Percentiles rank a stretch among this genome's conserved stretches.
Conservation (phyloP, 1,139 yeast species). For the Trichomonascaceae sp. region DNA sequence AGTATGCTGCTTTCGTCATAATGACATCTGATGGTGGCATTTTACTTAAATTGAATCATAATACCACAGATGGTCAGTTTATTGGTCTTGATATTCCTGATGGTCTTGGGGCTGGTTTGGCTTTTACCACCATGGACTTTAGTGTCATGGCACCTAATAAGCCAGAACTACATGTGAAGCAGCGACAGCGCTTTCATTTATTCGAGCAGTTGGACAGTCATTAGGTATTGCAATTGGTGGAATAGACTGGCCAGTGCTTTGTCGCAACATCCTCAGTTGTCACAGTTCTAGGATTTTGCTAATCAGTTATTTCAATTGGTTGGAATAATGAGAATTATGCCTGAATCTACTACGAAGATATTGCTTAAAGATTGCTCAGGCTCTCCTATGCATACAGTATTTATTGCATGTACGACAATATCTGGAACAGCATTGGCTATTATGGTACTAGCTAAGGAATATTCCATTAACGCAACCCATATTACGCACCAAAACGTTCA, state of each 20-base stretch:
- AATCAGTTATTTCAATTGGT: constrained; percentile 22
- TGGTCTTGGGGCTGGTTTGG: constrained; percentile 49
- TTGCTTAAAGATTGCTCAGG: constrained; percentile 18
- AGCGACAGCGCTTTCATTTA: constrained; percentile 37
- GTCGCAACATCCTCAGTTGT: constrained; percentile 12
- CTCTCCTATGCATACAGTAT: constrained; percentile 20
- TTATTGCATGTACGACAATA: constrained; percentile 19
- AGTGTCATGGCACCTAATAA: constrained; percentile 44
- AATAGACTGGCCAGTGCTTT: constrained; percentile 20
- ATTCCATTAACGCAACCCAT: constrained; percentile 17
- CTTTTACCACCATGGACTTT: constrained; percentile 43
- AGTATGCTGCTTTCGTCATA: constrained; percentile 39
- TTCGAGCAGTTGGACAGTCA: constrained; percentile 35
- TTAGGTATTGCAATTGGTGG: constrained; percentile 48
- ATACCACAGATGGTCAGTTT: constrained; percentile 36
- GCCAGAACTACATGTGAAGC: constrained; percentile 47
- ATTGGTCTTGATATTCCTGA: constrained; percentile 49
- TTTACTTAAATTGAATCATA: constrained; percentile 36
- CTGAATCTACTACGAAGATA: constrained; percentile 13
- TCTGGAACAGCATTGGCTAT: too few relatives aligned
- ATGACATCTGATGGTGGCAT: constrained; percentile 51
- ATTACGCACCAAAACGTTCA: neutral
- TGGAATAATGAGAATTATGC: constrained; percentile 17
- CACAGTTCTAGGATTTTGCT: constrained; percentile 9
- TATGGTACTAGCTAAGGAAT: constrained; percentile 21